Percentiles rank a stretch among this genome's conserved stretches.
Evolutionary conservation across 2,329 filamentous ascomycete genomes (phyloP).

Genomic region (Alternaria alternata): DNA sequence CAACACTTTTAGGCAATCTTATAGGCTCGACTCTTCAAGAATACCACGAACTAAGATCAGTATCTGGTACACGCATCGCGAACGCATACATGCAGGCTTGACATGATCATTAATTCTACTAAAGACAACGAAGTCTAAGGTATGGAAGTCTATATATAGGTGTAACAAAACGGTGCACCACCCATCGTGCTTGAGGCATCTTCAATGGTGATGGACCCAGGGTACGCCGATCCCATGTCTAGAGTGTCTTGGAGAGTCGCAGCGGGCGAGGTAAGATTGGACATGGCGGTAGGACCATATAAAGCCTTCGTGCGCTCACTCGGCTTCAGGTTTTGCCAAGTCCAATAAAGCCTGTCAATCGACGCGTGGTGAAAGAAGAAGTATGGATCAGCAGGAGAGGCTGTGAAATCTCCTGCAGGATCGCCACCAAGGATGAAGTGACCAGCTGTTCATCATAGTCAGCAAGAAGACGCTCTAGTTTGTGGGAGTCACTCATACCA

Average conservation of each 20-base stretch:
- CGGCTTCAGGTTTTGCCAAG: constrained; percentile 57
- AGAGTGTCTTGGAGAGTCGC: constrained; percentile 55
- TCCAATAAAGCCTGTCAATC: constrained; percentile 55
- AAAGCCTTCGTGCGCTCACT: constrained; percentile 49
- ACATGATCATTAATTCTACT: background rate
- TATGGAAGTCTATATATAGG: constrained; percentile 42
- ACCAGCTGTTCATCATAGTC: constrained; percentile 42
- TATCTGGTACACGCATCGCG: background rate
- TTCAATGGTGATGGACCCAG: constrained; percentile 43
- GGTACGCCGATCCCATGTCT: constrained; percentile 49
- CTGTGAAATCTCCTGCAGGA: constrained; percentile 56
- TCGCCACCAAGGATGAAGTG: constrained; percentile 59
- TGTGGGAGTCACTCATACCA: constrained; percentile 1
- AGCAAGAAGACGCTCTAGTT: background rate
- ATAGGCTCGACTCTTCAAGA: background rate
- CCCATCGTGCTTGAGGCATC: constrained; percentile 54
- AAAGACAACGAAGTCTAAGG: background rate
- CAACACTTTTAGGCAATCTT: background rate
- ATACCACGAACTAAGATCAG: background rate
- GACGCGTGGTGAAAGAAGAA: constrained; percentile 56
- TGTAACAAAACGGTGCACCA: constrained; percentile 56
- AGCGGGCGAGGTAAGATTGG: constrained; percentile 53
- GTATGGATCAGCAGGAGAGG: constrained; percentile 56
- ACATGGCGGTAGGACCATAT: constrained; percentile 52
- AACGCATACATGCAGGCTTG: background rate